A percentile compares a stretch with the other conserved stretches of the same genome.
Evolutionary conservation across 116 monocot species (phyloP).

Genomic region (Cymodocea nodosa): DNA sequence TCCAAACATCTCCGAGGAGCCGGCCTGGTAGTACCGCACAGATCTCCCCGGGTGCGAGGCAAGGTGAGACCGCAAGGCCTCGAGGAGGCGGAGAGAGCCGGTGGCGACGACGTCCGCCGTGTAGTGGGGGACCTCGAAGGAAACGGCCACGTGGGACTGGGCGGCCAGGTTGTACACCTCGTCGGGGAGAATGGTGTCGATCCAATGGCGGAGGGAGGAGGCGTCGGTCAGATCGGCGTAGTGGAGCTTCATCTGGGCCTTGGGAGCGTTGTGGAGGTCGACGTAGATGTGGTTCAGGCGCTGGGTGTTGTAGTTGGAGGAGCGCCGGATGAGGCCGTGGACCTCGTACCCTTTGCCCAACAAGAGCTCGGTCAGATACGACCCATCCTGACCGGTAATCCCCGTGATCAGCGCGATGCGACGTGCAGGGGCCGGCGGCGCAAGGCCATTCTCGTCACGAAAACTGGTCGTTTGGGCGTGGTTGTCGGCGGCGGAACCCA

Average conservation of each 20-base stretch:
- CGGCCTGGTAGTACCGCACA: slow-evolving; percentile 38
- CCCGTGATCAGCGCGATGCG: slow-evolving; percentile 59
- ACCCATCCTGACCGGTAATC: slow-evolving; percentile 78
- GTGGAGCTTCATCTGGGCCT: slow-evolving; percentile 88
- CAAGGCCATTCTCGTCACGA: not conserved
- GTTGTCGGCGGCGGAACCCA: no score
- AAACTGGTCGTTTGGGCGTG: no score
- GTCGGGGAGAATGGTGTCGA: slow-evolving; percentile 53
- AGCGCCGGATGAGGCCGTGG: slow-evolving; percentile 72
- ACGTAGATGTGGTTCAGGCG: slow-evolving; percentile 67
- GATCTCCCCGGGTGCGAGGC: slow-evolving; percentile 7
- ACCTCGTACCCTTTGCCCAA: slow-evolving; percentile 58
- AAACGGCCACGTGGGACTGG: slow-evolving; percentile 38
- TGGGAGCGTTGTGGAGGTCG: slow-evolving; percentile 55
- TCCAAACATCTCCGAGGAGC: slow-evolving; percentile 44
- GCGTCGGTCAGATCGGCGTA: slow-evolving; percentile 96
- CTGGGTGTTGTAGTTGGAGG: slow-evolving; percentile 73
- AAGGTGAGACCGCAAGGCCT: slow-evolving; percentile 33
- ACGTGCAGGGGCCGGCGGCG: not conserved
- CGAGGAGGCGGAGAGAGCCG: slow-evolving; percentile 30
- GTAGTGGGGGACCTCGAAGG: slow-evolving; percentile 42
- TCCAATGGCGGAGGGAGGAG: slow-evolving; percentile 87
- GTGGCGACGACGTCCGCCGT: slow-evolving; percentile 42
- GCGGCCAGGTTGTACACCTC: slow-evolving; percentile 44
- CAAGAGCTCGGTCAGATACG: slow-evolving; percentile 62